Percentiles rank a stretch among this genome's conserved stretches.
These are phyloP conservation scores for Aspergillus eucalypticola DNA, from an alignment of 2,329 filamentous ascomycete species.

Conservation along the genomic window DNA sequence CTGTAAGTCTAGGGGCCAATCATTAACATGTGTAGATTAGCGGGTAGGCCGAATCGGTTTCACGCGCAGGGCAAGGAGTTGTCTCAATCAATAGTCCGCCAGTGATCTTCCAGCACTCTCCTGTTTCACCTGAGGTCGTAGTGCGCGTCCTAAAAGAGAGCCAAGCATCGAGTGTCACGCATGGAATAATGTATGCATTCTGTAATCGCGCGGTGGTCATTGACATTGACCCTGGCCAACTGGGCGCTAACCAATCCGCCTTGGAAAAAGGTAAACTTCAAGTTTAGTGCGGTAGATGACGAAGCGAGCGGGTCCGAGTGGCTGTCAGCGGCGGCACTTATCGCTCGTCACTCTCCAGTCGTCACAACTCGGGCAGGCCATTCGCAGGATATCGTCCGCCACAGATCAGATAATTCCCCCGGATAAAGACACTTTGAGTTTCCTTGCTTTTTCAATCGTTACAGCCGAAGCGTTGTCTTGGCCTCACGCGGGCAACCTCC, in stretches of 20 bases:
- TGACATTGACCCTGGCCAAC: not conserved
- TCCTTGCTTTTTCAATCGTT: not conserved
- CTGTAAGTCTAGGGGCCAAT: not conserved
- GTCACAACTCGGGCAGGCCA: not conserved
- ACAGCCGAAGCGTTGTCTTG: not conserved
- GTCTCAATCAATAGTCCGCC: not conserved
- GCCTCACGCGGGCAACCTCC: not conserved
- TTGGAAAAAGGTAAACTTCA: not conserved
- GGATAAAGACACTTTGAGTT: not conserved
- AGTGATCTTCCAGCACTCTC: not conserved
- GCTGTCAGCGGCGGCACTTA: not conserved
- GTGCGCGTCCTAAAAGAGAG: not conserved
- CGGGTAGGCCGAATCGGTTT: not conserved
- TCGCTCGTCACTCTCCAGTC: not conserved
- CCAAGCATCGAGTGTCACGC: no score
- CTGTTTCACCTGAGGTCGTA: not conserved
- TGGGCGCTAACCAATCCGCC: not conserved
- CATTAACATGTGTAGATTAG: not conserved
- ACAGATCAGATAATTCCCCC: constrained; percentile 1
- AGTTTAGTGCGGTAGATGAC: not conserved
- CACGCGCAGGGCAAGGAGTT: not conserved
- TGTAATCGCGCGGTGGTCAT: not conserved
- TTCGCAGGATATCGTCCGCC: not conserved
- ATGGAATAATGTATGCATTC: not conserved
- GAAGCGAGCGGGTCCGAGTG: constrained; percentile 5